Evolutionary conservation across 805 yeast genomes (phyloP).

Genomic region (Myxozyma melibiosi): DNA sequence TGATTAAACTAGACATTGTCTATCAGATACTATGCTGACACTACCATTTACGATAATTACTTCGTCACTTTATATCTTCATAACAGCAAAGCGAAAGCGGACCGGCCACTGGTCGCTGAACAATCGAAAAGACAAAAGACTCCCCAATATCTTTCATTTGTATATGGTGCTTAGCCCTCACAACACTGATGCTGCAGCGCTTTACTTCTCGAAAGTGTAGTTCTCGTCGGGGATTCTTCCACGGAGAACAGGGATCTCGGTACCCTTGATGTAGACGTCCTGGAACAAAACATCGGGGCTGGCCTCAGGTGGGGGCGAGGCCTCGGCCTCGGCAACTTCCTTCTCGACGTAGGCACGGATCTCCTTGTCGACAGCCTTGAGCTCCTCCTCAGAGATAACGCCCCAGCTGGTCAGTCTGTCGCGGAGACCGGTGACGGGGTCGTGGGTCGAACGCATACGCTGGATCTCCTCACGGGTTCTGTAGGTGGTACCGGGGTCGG

Average conservation of each 20-base stretch:
- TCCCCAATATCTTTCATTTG: neutral
- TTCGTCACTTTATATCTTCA: neutral
- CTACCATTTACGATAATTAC: neutral
- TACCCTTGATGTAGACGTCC: constrained; percentile 94
- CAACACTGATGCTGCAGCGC: neutral
- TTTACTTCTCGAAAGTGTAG: constrained; percentile 61
- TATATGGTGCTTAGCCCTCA: neutral
- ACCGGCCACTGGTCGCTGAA: constrained; percentile 22
- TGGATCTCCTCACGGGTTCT: constrained; percentile 99
- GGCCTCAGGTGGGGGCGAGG: constrained; percentile 93
- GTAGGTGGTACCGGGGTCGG: constrained; percentile 99
- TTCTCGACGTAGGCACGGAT: constrained; percentile 95
- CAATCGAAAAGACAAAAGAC: neutral
- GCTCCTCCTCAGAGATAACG: constrained; percentile 91
- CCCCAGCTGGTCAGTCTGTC: constrained; percentile 76
- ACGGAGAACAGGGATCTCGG: constrained; percentile 89
- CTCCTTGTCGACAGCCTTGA: constrained; percentile 91
- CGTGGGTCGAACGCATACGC: constrained; percentile 98
- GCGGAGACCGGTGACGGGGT: constrained; percentile 96
- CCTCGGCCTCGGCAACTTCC: constrained; percentile 92
- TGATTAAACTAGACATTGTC: too few species aligned
- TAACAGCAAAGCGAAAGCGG: constrained; percentile 15
- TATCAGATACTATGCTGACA: neutral
- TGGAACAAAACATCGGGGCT: constrained; percentile 91
- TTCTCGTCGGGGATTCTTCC: constrained; percentile 97